Percentiles rank a stretch among this genome's conserved stretches.
Evolutionary conservation across 2,329 filamentous ascomycete genomes (phyloP).

Genomic region (Pestalotiopsis sp.): DNA sequence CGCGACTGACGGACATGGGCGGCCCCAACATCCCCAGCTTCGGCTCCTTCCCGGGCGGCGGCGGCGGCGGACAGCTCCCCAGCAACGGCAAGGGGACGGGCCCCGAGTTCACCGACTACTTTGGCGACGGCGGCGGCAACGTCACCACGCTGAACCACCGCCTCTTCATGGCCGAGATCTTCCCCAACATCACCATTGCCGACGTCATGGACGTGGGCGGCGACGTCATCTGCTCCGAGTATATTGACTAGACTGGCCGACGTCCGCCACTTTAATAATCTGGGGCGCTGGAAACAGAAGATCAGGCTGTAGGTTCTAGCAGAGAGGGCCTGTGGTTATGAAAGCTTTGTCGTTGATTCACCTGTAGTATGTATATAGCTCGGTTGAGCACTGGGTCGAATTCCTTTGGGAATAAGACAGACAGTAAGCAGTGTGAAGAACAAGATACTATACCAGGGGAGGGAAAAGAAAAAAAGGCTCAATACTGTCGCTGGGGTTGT

Average conservation of each 20-base stretch:
- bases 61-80: neutral
- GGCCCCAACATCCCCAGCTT: constrained; percentile 20
- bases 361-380: too few species aligned
- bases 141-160: constrained; percentile 9
- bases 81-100: neutral
- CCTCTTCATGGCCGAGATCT: constrained; percentile 8
- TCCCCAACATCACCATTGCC: constrained; percentile 35
- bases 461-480: too few species aligned
- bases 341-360: too few species aligned
- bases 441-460: too few species aligned
- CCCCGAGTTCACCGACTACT: constrained; percentile 19
- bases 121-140: constrained; percentile 12
- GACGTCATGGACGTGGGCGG: constrained; percentile 24
- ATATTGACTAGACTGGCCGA: constrained; percentile 13
- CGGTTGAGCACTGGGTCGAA: too few species aligned
- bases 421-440: too few species aligned
- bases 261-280: too few species aligned
- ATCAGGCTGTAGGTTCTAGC: too few species aligned
- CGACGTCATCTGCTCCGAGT: constrained; percentile 21
- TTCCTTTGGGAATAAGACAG: too few species aligned
- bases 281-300: neutral
- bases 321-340: too few species aligned
- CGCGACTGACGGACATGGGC: constrained; percentile 26
- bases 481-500: too few species aligned
- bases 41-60: neutral